Conservation (phyloP, 1,284 basidiomycete species). For the Thecaphora thlaspeos region DNA sequence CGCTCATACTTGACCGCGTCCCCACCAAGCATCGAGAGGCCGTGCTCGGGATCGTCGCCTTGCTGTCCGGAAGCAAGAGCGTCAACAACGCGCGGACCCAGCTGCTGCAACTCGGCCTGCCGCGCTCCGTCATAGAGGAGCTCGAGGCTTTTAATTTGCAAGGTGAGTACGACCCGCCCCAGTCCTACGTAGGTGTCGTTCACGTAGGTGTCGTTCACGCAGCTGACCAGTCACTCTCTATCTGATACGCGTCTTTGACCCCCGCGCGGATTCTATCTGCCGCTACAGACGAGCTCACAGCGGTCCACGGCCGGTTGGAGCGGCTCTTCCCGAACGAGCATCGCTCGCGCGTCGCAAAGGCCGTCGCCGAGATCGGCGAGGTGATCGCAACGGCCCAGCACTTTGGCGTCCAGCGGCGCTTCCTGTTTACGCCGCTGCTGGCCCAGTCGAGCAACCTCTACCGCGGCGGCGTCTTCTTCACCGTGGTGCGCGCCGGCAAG, state of each 20-base stretch:
- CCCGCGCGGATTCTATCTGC: too few species aligned
- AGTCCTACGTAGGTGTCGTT: too few species aligned
- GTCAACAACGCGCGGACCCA: conserved; percentile 37
- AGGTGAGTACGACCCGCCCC: too few species aligned
- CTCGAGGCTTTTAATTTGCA: conserved; percentile 43
- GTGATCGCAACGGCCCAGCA: conserved; percentile 67
- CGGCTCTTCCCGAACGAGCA: conserved; percentile 41
- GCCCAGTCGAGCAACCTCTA: conserved; percentile 68
- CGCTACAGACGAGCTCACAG: conserved; percentile 35
- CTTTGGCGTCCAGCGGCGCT: conserved; percentile 67
- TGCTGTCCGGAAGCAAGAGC: conserved; percentile 27
- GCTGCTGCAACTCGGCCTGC: conserved; percentile 41
- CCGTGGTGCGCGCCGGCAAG: conserved; percentile 69
- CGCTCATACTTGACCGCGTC: conserved; percentile 48
- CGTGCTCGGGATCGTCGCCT: conserved; percentile 32
- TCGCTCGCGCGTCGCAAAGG: conserved; percentile 47
- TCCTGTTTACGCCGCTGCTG: conserved; percentile 69
- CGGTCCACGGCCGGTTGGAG: conserved; percentile 33
- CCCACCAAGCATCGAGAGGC: conserved; percentile 44
- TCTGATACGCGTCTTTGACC: too few species aligned
- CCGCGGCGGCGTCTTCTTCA: conserved; percentile 72
- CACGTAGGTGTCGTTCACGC: too few species aligned
- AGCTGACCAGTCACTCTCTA: too few species aligned
- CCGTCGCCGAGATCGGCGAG: conserved; percentile 65
- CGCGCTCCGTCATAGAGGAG: conserved; percentile 52